Base-by-base conservation (phyloP, 2,329 filamentous ascomycete species). In the Aspergillus niger region DNA sequence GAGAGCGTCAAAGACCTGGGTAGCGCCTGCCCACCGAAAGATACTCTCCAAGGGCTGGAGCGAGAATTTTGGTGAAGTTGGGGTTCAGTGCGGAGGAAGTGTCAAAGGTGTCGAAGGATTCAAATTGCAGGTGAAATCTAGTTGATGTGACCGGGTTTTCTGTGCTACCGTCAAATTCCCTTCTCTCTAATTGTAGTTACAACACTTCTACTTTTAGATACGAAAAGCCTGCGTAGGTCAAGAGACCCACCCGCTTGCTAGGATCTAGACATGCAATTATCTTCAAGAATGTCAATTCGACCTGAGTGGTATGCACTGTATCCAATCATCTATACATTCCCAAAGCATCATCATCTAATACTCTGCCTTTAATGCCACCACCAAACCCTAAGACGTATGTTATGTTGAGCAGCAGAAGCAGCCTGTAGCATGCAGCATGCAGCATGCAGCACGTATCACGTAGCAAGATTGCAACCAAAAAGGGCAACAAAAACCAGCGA, bases 1-100 rank as follows among this genome's bases (percentile, higher is more conserved):
- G 56, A 65, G 39, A 70, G 67, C 44, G 58, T 69, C 44, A 67
- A 69, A 24, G 65, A 66, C 11, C 60, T 67, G 22, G 67, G 63
- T 11, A 67, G 67, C 47, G 63, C 59, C 5, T 15, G 13, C 17
- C 17, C 26, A 26, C 38, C 11, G 8, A 39, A 38, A 13, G 20
- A 32, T 22, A 24, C 22, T 7, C 32, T 48, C 5, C 47, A 61
- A 8, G 44, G 58, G 30, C 28, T 55, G 2, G 60, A 63, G 20
- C 30, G 22, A 5, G 59, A 61, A 3, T 65, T 55, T 17, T 65
- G 62, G 62, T 64, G 30, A 57, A 8, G 26, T 44, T 13, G 5
- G 5, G 28, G 28, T 30, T 10, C 28, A 30, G 28, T 30, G 8
- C 28, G 28, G 28, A 30, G 28, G 28, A 11, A 30, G 8, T 36